Evolutionary conservation across 768 basidiomycete species (phyloP).

Genomic region (Pulveroboletus ravenelii): DNA sequence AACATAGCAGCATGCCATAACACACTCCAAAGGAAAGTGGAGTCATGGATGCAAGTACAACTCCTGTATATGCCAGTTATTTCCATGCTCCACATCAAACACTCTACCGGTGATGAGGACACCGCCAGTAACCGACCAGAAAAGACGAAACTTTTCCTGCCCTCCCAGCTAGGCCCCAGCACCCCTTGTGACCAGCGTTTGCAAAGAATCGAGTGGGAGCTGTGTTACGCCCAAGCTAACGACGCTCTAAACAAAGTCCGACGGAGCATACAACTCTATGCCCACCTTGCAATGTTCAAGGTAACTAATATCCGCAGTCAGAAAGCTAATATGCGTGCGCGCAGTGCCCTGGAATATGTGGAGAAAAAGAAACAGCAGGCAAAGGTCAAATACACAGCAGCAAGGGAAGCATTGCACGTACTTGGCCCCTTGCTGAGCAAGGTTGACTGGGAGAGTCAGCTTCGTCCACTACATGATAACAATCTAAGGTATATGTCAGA

Average conservation of each 20-base stretch:
- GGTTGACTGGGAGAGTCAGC: no score
- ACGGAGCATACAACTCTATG: not conserved
- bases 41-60: not conserved
- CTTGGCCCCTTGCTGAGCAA: not conserved
- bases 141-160: not conserved
- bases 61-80: constrained; percentile 4
- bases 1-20: not conserved
- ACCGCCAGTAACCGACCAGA: no score
- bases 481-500: no score
- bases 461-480: no score
- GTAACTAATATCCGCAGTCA: not conserved
- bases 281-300: not conserved
- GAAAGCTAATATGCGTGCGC: not conserved
- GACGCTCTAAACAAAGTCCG: not conserved
- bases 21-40: not conserved
- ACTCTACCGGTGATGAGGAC: no score
- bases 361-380: not conserved
- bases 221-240: not conserved
- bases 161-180: not conserved
- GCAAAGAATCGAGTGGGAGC: not conserved
- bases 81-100: no score
- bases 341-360: not conserved
- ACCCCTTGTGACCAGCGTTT: not conserved
- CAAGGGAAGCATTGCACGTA: not conserved
- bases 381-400: not conserved